Conservation (phyloP, 768 basidiomycete genomes). For the Cystobasidium tubakii region DNA sequence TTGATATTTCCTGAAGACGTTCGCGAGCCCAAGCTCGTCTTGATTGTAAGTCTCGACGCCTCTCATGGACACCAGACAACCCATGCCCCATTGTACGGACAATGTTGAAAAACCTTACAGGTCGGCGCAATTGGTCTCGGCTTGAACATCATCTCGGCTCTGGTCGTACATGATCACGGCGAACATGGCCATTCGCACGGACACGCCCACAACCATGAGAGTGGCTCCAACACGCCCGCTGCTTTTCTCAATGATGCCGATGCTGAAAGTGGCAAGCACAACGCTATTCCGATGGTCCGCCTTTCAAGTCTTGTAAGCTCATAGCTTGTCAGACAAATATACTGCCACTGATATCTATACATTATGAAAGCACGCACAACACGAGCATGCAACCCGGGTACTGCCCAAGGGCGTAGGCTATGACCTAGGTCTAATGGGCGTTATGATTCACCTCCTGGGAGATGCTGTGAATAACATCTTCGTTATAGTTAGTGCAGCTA, state of each 20-base stretch:
- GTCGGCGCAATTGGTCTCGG: constrained; percentile 28
- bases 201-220: not conserved
- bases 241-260: not conserved
- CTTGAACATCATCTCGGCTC: constrained; percentile 18
- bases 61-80: no score
- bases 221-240: not conserved
- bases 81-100: no score
- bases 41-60: not conserved
- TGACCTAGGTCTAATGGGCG: constrained; percentile 26
- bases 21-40: not conserved
- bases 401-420: not conserved
- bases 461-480: constrained; percentile 36
- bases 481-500: constrained; percentile 29
- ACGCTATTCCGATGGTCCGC: not conserved
- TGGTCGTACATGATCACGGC: constrained; percentile 17
- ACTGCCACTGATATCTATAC: not conserved
- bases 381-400: constrained; percentile 6
- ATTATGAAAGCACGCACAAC: not conserved
- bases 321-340: not conserved
- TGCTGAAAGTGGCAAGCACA: constrained; percentile 4
- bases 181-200: constrained; percentile 30
- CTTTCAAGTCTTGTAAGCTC: not conserved
- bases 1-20: constrained; percentile 15
- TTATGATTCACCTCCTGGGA: constrained; percentile 29
- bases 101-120: not conserved